phyloP scores from a whole-genome alignment of 192 early-diverging fungal species.

The Backusella tuberculispora region DNA sequence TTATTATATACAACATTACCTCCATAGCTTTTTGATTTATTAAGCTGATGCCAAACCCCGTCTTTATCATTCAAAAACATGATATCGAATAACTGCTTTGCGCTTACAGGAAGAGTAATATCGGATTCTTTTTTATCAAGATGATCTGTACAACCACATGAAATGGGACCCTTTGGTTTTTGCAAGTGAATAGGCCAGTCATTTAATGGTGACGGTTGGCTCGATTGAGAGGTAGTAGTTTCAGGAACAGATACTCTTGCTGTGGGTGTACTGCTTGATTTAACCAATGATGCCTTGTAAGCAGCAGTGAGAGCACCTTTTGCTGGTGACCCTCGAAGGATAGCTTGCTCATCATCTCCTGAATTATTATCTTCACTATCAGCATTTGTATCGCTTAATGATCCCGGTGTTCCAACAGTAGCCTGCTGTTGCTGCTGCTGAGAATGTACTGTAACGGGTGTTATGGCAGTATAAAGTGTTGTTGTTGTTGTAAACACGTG shows the following conservation, averaged over 20 bases:
- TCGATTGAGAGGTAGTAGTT: not conserved
- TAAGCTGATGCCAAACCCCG: conserved; percentile 8
- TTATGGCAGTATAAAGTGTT: conserved; percentile 23
- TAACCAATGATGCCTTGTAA: conserved; percentile 9
- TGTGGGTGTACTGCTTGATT: conserved; percentile 2
- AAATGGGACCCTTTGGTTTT: conserved; percentile 48
- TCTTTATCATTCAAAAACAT: not conserved
- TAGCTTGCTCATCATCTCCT: not conserved
- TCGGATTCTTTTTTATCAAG: conserved; percentile 62
- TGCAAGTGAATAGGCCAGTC: conserved; percentile 45
- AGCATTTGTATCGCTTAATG: not conserved
- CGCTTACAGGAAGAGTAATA: conserved; percentile 48
- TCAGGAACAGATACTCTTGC: not conserved
- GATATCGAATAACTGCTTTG: not conserved
- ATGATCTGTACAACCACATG: conserved; percentile 73
- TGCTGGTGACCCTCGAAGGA: conserved; percentile 19
- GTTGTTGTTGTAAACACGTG: conserved; percentile 24
- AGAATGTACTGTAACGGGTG: conserved; percentile 30
- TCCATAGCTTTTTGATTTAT: not conserved
- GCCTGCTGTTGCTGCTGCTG: conserved; percentile 4
- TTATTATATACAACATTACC: not conserved
- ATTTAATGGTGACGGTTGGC: not conserved
- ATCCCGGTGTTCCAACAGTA: not conserved
- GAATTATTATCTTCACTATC: not conserved
- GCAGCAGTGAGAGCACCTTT: conserved; percentile 17